phyloP scores from a whole-genome alignment of 1,284 basidiomycete genomes.

The Phenoliferia sp. region DNA sequence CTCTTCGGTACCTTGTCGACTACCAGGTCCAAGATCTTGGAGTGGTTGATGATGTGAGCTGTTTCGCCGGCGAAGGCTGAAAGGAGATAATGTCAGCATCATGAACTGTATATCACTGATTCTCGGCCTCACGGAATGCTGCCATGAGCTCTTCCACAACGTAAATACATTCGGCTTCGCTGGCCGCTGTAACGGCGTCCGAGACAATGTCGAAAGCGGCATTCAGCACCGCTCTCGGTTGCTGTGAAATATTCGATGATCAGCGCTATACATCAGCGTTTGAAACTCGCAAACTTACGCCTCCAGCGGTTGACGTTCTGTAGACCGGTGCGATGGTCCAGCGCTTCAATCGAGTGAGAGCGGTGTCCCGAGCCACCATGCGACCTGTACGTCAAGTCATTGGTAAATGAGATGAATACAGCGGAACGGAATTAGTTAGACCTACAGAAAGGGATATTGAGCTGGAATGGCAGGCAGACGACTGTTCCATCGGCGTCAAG shows the following conservation, averaged over 20 bases:
- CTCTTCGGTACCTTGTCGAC: conserved; percentile 22
- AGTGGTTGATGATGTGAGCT: conserved; percentile 35
- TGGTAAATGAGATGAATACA: background rate
- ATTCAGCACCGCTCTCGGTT: conserved; percentile 35
- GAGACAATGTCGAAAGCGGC: conserved; percentile 37
- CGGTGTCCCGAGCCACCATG: conserved; percentile 35
- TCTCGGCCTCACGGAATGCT: conserved; percentile 12
- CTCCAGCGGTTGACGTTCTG: conserved; percentile 21
- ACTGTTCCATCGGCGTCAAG: conserved; percentile 35
- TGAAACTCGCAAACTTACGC: background rate
- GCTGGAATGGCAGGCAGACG: conserved; percentile 30
- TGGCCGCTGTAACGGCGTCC: conserved; percentile 31
- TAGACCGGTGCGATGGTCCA: conserved; percentile 36
- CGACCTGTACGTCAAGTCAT: conserved; percentile 20
- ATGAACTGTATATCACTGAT: background rate
- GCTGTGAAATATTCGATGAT: conserved; percentile 15
- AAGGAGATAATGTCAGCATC: background rate
- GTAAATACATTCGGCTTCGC: conserved; percentile 34
- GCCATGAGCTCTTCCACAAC: conserved; percentile 33
- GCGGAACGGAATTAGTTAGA: background rate
- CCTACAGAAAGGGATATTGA: conserved; percentile 35
- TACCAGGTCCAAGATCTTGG: conserved; percentile 31
- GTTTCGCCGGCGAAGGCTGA: conserved; percentile 20
- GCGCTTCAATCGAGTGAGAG: conserved; percentile 35
- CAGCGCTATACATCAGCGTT: background rate